These are phyloP conservation scores for Raphanus hybrid DNA, from an alignment of 441 rosid genomes.

Conservation along the genomic window DNA sequence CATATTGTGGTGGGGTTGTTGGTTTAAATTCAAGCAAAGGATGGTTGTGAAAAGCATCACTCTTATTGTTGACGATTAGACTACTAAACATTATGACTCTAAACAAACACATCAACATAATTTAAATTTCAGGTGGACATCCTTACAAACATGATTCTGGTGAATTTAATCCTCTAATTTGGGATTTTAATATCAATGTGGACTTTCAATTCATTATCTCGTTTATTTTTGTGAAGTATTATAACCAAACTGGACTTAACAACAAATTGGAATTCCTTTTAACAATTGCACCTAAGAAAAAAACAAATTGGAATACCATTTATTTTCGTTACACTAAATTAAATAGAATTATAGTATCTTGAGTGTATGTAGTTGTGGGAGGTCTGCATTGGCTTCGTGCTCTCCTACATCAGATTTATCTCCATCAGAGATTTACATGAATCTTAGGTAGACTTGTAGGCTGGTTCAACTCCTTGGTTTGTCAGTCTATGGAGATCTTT, in stretches of 20 bases:
- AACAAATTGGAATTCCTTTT: not conserved
- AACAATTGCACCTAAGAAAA: too few relatives aligned
- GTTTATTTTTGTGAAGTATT: not conserved
- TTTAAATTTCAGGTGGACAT: not conserved
- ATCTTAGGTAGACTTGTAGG: not conserved
- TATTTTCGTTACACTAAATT: not conserved
- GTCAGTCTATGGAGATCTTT: not conserved
- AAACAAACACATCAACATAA: not conserved
- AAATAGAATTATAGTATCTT: not conserved
- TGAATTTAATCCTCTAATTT: not conserved
- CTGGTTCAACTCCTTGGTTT: not conserved
- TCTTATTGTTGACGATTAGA: not conserved
- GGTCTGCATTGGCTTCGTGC: not conserved
- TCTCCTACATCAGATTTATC: too few relatives aligned
- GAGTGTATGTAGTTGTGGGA: not conserved
- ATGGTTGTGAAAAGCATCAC: slow-evolving; percentile 3
- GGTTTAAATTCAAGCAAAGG: not conserved
- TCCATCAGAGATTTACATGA: too few relatives aligned
- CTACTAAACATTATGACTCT: slow-evolving; percentile 9
- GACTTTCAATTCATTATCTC: not conserved
- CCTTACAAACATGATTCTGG: not conserved
- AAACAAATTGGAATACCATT: not conserved
- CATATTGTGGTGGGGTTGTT: slow-evolving; percentile 9
- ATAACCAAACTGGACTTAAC: not conserved
- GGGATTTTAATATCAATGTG: not conserved